phyloP scores from a whole-genome alignment of 805 yeast species.

The Starmerella powellii region DNA sequence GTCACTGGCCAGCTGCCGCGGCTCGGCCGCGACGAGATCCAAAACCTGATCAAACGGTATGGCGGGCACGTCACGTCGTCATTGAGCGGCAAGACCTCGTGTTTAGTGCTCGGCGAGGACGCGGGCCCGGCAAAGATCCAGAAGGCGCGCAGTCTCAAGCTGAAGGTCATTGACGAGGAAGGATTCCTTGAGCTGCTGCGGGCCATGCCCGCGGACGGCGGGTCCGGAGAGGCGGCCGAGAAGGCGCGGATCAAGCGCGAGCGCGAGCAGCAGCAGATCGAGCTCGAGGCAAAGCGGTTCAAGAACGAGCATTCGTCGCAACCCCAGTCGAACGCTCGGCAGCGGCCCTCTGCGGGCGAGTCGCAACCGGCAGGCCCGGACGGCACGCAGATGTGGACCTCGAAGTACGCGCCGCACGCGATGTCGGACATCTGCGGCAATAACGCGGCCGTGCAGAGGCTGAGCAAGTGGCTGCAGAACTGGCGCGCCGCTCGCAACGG shows the following conservation, averaged over 20 bases:
- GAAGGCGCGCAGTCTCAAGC: constrained; percentile 57
- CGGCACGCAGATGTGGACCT: constrained; percentile 93
- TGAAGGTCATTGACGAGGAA: constrained; percentile 75
- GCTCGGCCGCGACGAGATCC: constrained; percentile 64
- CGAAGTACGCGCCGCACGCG: constrained; percentile 74
- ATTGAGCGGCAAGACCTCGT: constrained; percentile 70
- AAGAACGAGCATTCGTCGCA: neutral
- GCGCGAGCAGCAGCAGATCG: constrained; percentile 53
- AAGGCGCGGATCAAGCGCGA: constrained; percentile 53
- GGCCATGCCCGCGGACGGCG: constrained; percentile 87
- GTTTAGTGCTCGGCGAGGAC: constrained; percentile 86
- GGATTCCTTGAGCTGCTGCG: constrained; percentile 66
- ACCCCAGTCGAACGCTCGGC: neutral
- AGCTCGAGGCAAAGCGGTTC: constrained; percentile 25
- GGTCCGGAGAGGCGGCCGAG: constrained; percentile 66
- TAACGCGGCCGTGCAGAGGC: constrained; percentile 54
- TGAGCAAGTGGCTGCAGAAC: constrained; percentile 59
- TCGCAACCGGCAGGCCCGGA: neutral
- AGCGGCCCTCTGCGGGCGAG: neutral
- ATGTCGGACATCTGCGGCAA: constrained; percentile 81
- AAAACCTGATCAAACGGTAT: constrained; percentile 62
- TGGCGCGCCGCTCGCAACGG: constrained; percentile 54
- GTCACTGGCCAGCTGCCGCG: constrained; percentile 84
- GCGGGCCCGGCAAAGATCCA: constrained; percentile 94
- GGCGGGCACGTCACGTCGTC: constrained; percentile 84